Evolutionary conservation across 2,329 filamentous ascomycete species (phyloP).

Genomic region (Magnaporthales sp.): DNA sequence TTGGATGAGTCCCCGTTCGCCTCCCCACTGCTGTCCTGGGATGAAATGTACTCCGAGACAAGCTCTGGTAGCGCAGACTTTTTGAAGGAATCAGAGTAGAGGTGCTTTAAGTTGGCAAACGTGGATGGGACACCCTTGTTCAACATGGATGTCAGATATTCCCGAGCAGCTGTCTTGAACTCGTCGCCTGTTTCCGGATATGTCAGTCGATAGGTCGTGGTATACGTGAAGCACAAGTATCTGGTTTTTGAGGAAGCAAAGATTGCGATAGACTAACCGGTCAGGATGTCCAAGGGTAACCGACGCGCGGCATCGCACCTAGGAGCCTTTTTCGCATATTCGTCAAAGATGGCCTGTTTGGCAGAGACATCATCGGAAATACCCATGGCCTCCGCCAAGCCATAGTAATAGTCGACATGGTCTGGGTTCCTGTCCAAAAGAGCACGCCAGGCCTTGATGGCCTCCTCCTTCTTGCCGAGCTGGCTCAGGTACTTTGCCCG

Average conservation of each 20-base stretch:
- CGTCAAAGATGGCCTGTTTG: slow-evolving; percentile 64
- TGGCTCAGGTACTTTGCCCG: slow-evolving; percentile 77
- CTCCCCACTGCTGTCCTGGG: slow-evolving; percentile 31
- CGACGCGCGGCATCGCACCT: slow-evolving; percentile 78
- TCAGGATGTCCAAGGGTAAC: slow-evolving; percentile 81
- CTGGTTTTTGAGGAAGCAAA: neutral
- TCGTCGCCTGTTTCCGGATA: slow-evolving; percentile 50
- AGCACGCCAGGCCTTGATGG: slow-evolving; percentile 69
- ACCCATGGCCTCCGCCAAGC: slow-evolving; percentile 60
- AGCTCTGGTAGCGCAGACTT: slow-evolving; percentile 66
- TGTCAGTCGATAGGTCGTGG: slow-evolving; percentile 3
- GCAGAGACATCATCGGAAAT: slow-evolving; percentile 52
- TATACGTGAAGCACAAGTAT: neutral
- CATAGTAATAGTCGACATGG: slow-evolving; percentile 77
- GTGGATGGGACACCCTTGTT: slow-evolving; percentile 91
- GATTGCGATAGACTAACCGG: slow-evolving; percentile 38
- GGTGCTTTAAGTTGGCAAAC: slow-evolving; percentile 91
- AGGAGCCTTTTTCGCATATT: slow-evolving; percentile 72
- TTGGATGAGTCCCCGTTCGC: slow-evolving; percentile 37
- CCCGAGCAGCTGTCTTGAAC: slow-evolving; percentile 69
- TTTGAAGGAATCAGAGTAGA: slow-evolving; percentile 75
- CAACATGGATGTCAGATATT: slow-evolving; percentile 76
- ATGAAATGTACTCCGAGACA: slow-evolving; percentile 66
- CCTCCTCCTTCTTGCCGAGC: slow-evolving; percentile 70
- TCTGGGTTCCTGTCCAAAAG: slow-evolving; percentile 84